These are phyloP conservation scores for Pythium rishiriense DNA, from an alignment of 352 stramenopile genomes.

Conservation along the genomic window DNA sequence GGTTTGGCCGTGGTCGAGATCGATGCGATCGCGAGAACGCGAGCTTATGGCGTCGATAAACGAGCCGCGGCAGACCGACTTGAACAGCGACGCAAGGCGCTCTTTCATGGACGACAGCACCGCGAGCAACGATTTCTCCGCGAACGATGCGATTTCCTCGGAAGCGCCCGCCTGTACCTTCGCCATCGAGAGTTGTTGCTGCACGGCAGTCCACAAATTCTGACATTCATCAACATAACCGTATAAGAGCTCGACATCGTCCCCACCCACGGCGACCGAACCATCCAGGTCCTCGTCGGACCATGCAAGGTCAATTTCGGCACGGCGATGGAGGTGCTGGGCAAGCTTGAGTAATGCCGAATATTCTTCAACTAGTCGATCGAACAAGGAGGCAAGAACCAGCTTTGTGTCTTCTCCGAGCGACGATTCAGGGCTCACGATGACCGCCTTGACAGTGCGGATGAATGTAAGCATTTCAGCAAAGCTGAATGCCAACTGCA, in stretches of 20 bases:
- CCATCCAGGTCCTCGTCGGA: slow-evolving; percentile 72
- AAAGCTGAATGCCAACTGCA: slow-evolving; percentile 57
- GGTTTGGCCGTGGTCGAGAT: slow-evolving; percentile 20
- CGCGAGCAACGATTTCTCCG: slow-evolving; percentile 44
- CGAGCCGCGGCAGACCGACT: slow-evolving; percentile 71
- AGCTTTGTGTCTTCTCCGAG: slow-evolving; percentile 10
- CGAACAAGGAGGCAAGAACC: slow-evolving; percentile 17
- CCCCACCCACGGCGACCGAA: slow-evolving; percentile 57
- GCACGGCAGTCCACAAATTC: slow-evolving; percentile 39
- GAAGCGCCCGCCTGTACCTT: slow-evolving; percentile 15
- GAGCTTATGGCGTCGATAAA: slow-evolving; percentile 75
- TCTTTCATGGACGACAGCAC: slow-evolving; percentile 62
- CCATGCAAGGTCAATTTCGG: slow-evolving; percentile 66
- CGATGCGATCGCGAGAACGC: slow-evolving; percentile 31
- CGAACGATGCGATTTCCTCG: slow-evolving; percentile 48
- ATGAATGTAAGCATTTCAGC: slow-evolving; percentile 51
- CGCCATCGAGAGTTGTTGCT: slow-evolving; percentile 39
- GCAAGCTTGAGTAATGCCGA: slow-evolving; percentile 45
- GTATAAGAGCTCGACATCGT: slow-evolving; percentile 57
- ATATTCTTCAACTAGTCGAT: slow-evolving; percentile 49
- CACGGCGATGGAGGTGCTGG: slow-evolving; percentile 62
- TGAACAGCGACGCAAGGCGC: slow-evolving; percentile 62
- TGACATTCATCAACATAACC: slow-evolving; percentile 52
- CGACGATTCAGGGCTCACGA: slow-evolving; percentile 13
- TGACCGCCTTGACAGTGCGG: slow-evolving; percentile 22